phyloP scores from a whole-genome alignment of 176 grass and related monocot genomes.

The Avena insularis region DNA sequence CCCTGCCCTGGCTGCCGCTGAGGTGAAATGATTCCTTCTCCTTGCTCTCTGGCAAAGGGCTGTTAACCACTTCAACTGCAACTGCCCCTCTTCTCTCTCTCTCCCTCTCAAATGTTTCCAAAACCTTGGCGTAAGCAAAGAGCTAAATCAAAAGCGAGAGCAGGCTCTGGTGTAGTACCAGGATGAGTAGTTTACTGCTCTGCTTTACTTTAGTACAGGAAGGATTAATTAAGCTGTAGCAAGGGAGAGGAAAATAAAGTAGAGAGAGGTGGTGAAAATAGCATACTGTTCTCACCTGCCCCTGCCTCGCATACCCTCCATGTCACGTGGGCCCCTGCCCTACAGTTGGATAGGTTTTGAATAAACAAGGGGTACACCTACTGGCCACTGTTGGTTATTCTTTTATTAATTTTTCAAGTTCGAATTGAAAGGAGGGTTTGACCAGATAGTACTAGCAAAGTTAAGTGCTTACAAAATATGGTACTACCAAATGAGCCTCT shows the following conservation, averaged over 20 bases:
- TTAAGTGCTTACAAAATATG: too few relatives aligned
- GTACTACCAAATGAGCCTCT: not conserved
- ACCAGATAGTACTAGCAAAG: not conserved
- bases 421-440: slow-evolving; percentile 35
- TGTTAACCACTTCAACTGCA: slow-evolving; percentile 64
- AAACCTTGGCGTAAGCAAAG: slow-evolving; percentile 61
- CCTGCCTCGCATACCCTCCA: slow-evolving; percentile 42
- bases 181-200: slow-evolving; percentile 53
- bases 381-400: slow-evolving; percentile 33
- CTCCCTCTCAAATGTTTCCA: slow-evolving; percentile 33
- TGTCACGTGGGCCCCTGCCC: slow-evolving; percentile 44
- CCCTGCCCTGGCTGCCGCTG: slow-evolving; percentile 42
- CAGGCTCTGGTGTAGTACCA: slow-evolving; percentile 36
- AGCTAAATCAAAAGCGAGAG: slow-evolving; percentile 52
- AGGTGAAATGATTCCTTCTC: slow-evolving; percentile 67
- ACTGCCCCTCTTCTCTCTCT: slow-evolving; percentile 19
- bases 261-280: slow-evolving; percentile 32
- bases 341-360: slow-evolving; percentile 9
- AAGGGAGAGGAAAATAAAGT: slow-evolving; percentile 46
- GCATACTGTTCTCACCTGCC: slow-evolving; percentile 48
- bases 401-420: slow-evolving; percentile 15
- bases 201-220: slow-evolving; percentile 59
- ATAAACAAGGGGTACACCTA: slow-evolving; percentile 16
- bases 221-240: slow-evolving; percentile 58
- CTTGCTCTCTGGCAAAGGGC: slow-evolving; percentile 53